Evolutionary conservation across 108 stramenopile genomes (phyloP).

Genomic region (Stephanodiscus minutulus): DNA sequence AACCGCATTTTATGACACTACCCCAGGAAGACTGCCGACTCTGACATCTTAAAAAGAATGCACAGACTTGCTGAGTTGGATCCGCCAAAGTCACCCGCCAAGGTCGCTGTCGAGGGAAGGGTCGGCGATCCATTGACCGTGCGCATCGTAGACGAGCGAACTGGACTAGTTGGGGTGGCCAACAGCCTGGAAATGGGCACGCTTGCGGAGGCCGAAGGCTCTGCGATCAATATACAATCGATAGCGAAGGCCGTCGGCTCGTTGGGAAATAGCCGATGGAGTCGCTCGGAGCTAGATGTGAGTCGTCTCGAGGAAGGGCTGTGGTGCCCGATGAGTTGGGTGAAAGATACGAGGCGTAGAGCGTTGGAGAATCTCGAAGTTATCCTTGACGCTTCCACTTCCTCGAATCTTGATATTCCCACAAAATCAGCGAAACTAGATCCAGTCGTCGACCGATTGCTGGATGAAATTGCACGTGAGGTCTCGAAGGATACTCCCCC

Average conservation of each 20-base stretch:
- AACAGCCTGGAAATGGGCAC: constrained; percentile 33
- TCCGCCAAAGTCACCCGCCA: constrained; percentile 27
- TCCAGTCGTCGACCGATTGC: constrained; percentile 28
- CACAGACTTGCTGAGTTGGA: constrained; percentile 49
- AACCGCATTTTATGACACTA: neutral
- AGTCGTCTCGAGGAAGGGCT: constrained; percentile 37
- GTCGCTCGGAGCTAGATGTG: constrained; percentile 42
- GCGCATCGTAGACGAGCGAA: constrained; percentile 32
- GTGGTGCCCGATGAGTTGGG: constrained; percentile 68
- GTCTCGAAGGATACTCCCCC: neutral
- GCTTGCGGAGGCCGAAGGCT: constrained; percentile 39
- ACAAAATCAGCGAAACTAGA: constrained; percentile 3
- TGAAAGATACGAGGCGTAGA: constrained; percentile 62
- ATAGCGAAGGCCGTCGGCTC: constrained; percentile 70
- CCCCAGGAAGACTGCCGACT: constrained; percentile 67
- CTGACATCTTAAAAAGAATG: constrained; percentile 62
- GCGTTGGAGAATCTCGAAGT: constrained; percentile 52
- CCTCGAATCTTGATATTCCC: neutral
- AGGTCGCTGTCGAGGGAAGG: constrained; percentile 45
- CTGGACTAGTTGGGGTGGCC: constrained; percentile 44
- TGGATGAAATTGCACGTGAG: constrained; percentile 18
- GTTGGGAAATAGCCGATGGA: constrained; percentile 61
- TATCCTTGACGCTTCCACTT: neutral
- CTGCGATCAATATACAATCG: constrained; percentile 40
- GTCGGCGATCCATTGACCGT: constrained; percentile 52